Conservation (phyloP, 768 basidiomycete genomes). For the Amanita rubescens region DNA sequence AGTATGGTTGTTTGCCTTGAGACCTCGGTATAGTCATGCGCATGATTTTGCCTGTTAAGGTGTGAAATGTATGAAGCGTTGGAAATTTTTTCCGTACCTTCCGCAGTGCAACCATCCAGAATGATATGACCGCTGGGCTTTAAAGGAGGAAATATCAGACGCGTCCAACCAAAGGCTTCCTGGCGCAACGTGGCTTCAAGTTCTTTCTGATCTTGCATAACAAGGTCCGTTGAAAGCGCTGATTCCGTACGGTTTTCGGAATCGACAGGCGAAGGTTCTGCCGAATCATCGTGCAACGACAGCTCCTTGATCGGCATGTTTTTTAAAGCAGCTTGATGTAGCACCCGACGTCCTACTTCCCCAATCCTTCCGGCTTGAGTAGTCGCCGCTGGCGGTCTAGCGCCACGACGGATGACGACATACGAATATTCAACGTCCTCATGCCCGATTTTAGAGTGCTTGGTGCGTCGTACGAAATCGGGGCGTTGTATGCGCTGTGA, state of each 20-base stretch:
- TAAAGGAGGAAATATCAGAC: constrained; percentile 86
- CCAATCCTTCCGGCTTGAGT: constrained; percentile 45
- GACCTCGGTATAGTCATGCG: constrained; percentile 88
- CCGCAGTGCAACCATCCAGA: constrained; percentile 77
- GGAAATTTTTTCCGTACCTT: constrained; percentile 51
- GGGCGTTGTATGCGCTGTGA: constrained; percentile 85
- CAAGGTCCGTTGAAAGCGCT: neutral
- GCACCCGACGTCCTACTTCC: constrained; percentile 39
- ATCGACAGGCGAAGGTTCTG: constrained; percentile 9
- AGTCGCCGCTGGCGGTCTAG: constrained; percentile 41
- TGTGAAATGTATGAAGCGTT: neutral
- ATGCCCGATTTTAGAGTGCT: constrained; percentile 78
- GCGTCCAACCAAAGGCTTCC: constrained; percentile 85
- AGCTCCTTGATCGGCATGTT: constrained; percentile 32
- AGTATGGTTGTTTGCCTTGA: constrained; percentile 91
- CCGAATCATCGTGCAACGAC: constrained; percentile 27
- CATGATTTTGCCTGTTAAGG: constrained; percentile 77
- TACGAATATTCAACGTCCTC: constrained; percentile 90
- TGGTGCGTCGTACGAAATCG: constrained; percentile 77
- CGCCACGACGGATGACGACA: constrained; percentile 76
- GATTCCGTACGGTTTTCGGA: neutral
- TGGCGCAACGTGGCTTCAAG: constrained; percentile 50
- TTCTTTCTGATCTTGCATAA: constrained; percentile 20
- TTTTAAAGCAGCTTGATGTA: constrained; percentile 26
- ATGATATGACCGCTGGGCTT: constrained; percentile 90